Percentiles rank a stretch among this genome's conserved stretches.
Conservation (phyloP, 495 filamentous ascomycete species). For the Rhizodiscina lignyota region DNA sequence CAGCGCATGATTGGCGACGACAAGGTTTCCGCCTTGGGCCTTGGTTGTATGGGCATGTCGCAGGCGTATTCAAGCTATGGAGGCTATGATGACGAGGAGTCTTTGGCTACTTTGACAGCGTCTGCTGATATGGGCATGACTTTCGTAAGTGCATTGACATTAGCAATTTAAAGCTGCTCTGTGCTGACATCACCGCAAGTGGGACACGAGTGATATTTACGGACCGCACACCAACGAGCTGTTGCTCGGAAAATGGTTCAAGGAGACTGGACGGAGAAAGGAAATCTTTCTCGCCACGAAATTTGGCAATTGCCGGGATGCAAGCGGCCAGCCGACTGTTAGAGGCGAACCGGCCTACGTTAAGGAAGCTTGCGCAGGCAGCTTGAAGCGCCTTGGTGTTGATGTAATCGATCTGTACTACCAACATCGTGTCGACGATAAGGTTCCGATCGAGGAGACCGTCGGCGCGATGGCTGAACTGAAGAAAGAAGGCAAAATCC, state of each 20-base stretch:
- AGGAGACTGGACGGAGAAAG: neutral
- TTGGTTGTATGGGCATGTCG: conserved; percentile 28
- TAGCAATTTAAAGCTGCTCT: too few species aligned
- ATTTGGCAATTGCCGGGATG: neutral
- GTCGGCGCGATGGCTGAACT: conserved; percentile 10
- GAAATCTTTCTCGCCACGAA: neutral
- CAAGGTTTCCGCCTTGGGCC: conserved; percentile 22
- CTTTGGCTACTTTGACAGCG: conserved; percentile 10
- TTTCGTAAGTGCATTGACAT: conserved; percentile 4
- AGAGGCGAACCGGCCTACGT: conserved; percentile 17
- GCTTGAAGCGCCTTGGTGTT: neutral
- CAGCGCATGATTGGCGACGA: conserved; percentile 25
- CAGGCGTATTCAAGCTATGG: conserved; percentile 11
- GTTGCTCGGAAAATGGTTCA: conserved; percentile 1
- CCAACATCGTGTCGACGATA: neutral
- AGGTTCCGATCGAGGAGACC: conserved; percentile 1
- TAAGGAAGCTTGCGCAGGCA: conserved; percentile 10
- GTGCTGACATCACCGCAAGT: too few species aligned
- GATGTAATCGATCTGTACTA: neutral
- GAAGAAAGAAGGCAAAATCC: conserved; percentile 13
- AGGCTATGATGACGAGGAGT: conserved; percentile 16
- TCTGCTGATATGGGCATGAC: conserved; percentile 13
- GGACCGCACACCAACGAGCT: conserved; percentile 18
- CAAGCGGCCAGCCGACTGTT: conserved; percentile 5
- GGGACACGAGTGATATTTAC: conserved; percentile 18